Percentiles rank a stretch among this genome's conserved stretches.
Evolutionary conservation across 2,329 filamentous ascomycete genomes (phyloP).

Genomic region (Trichophyton schoenleinii): DNA sequence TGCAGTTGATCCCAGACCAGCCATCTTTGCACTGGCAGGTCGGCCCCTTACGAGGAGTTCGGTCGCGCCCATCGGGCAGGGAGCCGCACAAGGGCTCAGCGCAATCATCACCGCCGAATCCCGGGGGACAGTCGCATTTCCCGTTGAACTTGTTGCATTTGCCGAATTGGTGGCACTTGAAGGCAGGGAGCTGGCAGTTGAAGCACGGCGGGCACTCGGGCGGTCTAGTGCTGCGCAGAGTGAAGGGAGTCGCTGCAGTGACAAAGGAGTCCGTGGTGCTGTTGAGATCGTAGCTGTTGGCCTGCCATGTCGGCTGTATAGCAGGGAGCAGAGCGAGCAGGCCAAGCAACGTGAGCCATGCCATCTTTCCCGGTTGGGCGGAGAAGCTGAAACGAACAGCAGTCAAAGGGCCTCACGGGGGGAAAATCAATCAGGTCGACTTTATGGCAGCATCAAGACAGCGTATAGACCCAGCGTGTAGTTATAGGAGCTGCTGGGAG

Average conservation of each 20-base stretch:
- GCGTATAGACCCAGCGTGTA: not conserved
- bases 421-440: not conserved
- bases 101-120: constrained; percentile 91
- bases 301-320: constrained; percentile 19
- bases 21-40: constrained; percentile 80
- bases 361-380: constrained; percentile 10
- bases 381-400: not conserved
- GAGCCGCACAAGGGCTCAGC: constrained; percentile 85
- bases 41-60: constrained; percentile 58
- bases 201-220: constrained; percentile 52
- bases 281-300: constrained; percentile 30
- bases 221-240: constrained; percentile 60
- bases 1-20: constrained; percentile 97
- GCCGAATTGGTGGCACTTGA: constrained; percentile 82
- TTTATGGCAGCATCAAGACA: not conserved
- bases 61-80: constrained; percentile 64
- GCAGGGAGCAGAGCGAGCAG: constrained; percentile 12
- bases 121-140: constrained; percentile 81
- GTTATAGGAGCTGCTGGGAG: not conserved
- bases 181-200: constrained; percentile 91
- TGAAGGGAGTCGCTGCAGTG: constrained; percentile 42
- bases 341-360: not conserved
- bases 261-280: constrained; percentile 50
- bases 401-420: not conserved
- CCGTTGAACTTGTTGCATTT: constrained; percentile 81